phyloP scores from a whole-genome alignment of 2,329 filamentous ascomycete species.

The Fusarium sp. region DNA sequence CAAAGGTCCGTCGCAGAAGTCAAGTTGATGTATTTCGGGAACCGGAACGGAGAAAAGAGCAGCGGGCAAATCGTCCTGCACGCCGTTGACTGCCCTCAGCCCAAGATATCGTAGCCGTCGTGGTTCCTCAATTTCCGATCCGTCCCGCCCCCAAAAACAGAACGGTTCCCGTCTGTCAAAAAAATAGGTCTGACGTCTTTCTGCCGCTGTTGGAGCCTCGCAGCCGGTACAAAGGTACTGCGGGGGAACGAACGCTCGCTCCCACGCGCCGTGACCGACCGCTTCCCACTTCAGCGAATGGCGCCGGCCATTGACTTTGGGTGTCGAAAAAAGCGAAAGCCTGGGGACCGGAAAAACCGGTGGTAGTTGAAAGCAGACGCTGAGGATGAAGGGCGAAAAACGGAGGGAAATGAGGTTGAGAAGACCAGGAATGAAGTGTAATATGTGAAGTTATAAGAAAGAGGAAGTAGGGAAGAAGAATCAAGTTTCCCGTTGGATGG shows the following conservation, averaged over 20 bases:
- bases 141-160: slow-evolving; percentile 27
- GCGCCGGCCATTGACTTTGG: slow-evolving; percentile 67
- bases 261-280: slow-evolving; percentile 70
- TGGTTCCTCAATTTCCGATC: slow-evolving; percentile 19
- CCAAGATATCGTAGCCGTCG: slow-evolving; percentile 11
- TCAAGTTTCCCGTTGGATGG: slow-evolving; percentile 42
- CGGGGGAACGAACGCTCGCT: slow-evolving; percentile 63
- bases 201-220: slow-evolving; percentile 43
- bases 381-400: slow-evolving; percentile 18
- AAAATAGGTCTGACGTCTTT: slow-evolving; percentile 19
- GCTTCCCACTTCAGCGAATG: slow-evolving; percentile 64
- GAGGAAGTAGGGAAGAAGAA: slow-evolving; percentile 33
- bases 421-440: slow-evolving; percentile 13
- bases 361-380: slow-evolving; percentile 16
- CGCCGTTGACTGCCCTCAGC: slow-evolving; percentile 10
- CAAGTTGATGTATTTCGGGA: slow-evolving; percentile 25
- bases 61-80: slow-evolving; percentile 1
- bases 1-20: slow-evolving; percentile 19
- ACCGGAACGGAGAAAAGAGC: slow-evolving; percentile 1
- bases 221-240: slow-evolving; percentile 60
- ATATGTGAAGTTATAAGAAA: slow-evolving; percentile 26
- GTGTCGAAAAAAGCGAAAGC: slow-evolving; percentile 30
- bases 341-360: slow-evolving; percentile 23
- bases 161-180: slow-evolving; percentile 14
- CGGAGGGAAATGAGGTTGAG: slow-evolving; percentile 8